Percentiles rank a stretch among this genome's conserved stretches.
These are phyloP conservation scores for Linum trigynum DNA, from an alignment of 345 rosid species.

Conservation along the genomic window DNA sequence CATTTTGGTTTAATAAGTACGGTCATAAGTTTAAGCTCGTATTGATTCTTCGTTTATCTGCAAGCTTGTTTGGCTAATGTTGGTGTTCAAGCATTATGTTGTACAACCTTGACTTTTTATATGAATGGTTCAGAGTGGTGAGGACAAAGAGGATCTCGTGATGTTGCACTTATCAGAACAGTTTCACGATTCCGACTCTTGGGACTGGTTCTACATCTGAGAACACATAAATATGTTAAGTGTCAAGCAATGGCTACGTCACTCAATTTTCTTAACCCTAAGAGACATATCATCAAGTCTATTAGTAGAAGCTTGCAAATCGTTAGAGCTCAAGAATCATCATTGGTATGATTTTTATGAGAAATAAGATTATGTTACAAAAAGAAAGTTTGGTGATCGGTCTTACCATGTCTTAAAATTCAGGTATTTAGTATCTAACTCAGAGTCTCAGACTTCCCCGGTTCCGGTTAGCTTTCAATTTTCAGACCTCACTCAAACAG, in stretches of 20 bases:
- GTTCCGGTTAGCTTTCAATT: neutral
- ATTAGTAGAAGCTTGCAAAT: too few relatives aligned
- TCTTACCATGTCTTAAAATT: too few relatives aligned
- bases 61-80: neutral
- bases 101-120: slow-evolving; percentile 43
- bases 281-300: too few relatives aligned
- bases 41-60: neutral
- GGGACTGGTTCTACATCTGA: slow-evolving; percentile 15
- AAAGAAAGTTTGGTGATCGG: too few relatives aligned
- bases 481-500: neutral
- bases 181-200: slow-evolving; percentile 26
- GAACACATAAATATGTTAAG: slow-evolving; percentile 15
- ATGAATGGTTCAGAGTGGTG: slow-evolving; percentile 84
- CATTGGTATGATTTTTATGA: too few relatives aligned
- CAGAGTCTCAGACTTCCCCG: too few relatives aligned
- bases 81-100: slow-evolving; percentile 9
- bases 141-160: slow-evolving; percentile 37
- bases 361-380: too few relatives aligned
- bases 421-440: too few relatives aligned
- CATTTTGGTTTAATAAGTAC: too few relatives aligned
- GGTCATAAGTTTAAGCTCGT: slow-evolving; percentile 28
- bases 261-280: too few relatives aligned
- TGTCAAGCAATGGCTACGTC: slow-evolving; percentile 38
- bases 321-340: too few relatives aligned
- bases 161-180: slow-evolving; percentile 43